Evolutionary conservation across 2,329 filamentous ascomycete species (phyloP), one percentile per base, ranked within the genome.

Genomic region (Colletotrichum eleusines): DNA sequence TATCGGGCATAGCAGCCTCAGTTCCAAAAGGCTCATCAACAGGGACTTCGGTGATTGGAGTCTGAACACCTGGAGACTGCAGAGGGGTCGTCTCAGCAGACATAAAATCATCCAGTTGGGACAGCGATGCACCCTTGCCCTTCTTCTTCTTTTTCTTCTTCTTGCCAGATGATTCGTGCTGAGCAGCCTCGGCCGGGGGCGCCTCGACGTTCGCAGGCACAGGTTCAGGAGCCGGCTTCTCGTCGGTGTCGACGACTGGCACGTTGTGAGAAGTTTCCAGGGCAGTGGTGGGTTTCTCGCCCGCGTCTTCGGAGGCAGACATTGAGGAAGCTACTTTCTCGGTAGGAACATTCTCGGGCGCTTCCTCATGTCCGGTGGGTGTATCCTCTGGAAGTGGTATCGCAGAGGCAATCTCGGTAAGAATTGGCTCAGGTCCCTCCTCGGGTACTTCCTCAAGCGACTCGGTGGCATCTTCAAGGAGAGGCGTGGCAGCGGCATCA

Each of bases 131-230:
- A 28, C 66, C 54, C 63, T 71, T 72, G 31, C 61, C 71, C 70
- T 72, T 75, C 73, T 72, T 75, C 57, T 73, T 74, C 55, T 76
- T 76, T 64, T 77, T 75, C 71, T 74, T 75, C 38, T 76, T 73
- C 62, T 75, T 78, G 18, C 60, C 69, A 31, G 65, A 62, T 28
- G 60, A 58, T 26, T 73, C 73, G 14, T 63, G 55, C 40, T 70
- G 59, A 5, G 46, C 44, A 58, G 51, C 40, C 20, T 73, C 68
- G 16, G 72, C 66, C 9, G 50, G 35, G 9, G 51, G 33, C n/a
- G 57, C 31, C 35, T 59, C 58, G n/a, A 31, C 48, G 18, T 14
- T 26, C 33, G 31, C 23, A 20, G 59, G 26, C 38, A 38, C 23
- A 14, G 63, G 59, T 42, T 74, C 63, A 14, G 51, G 28, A n/a